A percentile compares a stretch with the other conserved stretches of the same genome.
Evolutionary conservation across 306 rosid species (phyloP).

Genomic region (Vachellia pachyceras): DNA sequence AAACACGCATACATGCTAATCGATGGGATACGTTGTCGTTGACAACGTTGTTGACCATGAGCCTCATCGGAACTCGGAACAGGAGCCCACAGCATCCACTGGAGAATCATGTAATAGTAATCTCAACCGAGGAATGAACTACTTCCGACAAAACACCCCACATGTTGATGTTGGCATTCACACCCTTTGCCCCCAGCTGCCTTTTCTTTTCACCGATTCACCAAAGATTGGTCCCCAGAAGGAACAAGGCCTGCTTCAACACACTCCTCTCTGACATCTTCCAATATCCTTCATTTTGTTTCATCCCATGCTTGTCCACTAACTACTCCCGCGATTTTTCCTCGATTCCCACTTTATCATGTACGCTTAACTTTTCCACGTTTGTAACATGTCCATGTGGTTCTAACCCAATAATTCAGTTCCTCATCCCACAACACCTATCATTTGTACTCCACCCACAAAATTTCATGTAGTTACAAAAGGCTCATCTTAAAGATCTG

Average conservation of each 20-base stretch:
- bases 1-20: too few relatives aligned
- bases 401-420: conserved; percentile 48
- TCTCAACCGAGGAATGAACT: neutral
- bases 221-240: conserved; percentile 32
- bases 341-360: conserved; percentile 28
- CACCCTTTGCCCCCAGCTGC: neutral
- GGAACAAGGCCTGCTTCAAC: neutral
- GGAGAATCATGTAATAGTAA: neutral
- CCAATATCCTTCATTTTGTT: conserved; percentile 26
- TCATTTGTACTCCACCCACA: conserved; percentile 37
- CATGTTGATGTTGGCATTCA: conserved; percentile 29
- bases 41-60: neutral
- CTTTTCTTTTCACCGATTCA: conserved; percentile 31
- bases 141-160: conserved; percentile 11
- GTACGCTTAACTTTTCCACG: conserved; percentile 37
- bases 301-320: conserved; percentile 44
- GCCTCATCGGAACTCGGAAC: neutral
- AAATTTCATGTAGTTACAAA: neutral
- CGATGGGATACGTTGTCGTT: too few relatives aligned
- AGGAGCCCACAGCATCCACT: neutral
- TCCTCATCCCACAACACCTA: conserved; percentile 40
- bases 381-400: conserved; percentile 44
- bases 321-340: conserved; percentile 32
- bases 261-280: conserved; percentile 40
- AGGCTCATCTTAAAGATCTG: conserved; percentile 30